Evolutionary conservation across 106 monocot genomes (phyloP), one percentile per base, ranked within the genome.

Genomic region (Platanthera guangdongensis): DNA sequence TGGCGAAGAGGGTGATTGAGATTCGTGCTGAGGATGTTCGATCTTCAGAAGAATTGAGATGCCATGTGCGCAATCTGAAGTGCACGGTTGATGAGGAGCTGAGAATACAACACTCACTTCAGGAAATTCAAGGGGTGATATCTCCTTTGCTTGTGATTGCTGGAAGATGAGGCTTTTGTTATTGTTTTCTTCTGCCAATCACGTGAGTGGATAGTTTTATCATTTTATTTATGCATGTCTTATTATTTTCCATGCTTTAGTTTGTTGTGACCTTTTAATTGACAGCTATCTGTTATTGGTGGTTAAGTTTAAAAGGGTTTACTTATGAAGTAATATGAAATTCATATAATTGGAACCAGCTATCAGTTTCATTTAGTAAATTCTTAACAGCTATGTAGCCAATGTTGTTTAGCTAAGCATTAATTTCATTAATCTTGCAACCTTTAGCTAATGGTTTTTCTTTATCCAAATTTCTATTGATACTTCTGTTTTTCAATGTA

Each of bases 121-220:
- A 81, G 77, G 91, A 94, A 76, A 88, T 99, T 80, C 90, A 99
- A 79, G 94, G 97, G 50, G 94, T 97, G 86, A 86, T 97, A 39
- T 97, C 92, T 1, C 94, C 97, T 62, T 78, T 99, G 71, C 84
- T 94, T 75, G 83, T 75, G 39, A 82, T 99, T 78, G 85, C 92
- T 69, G 92, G 87, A 72, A 89, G 86, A 84, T 99, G 74, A 91
- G 59, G 45, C 47, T 70, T 70, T 70, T 70, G 47, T 16, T 70
- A 3, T 48, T 7, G 70, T 10, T 69, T 12, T 14, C 14, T 11
- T 9, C 11, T 65, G 65, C 32, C 65, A 65, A 65, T 10, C 65
- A 32, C 5, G 16, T 65, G 39, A 39, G 39, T 39, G 39, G 39
- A 39, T 39, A 39, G 39, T 39, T 39, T 3, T 39, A 39, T 39